Base-by-base conservation (phyloP, 2,329 filamentous ascomycete genomes). In the Fusarium drepaniforme region DNA sequence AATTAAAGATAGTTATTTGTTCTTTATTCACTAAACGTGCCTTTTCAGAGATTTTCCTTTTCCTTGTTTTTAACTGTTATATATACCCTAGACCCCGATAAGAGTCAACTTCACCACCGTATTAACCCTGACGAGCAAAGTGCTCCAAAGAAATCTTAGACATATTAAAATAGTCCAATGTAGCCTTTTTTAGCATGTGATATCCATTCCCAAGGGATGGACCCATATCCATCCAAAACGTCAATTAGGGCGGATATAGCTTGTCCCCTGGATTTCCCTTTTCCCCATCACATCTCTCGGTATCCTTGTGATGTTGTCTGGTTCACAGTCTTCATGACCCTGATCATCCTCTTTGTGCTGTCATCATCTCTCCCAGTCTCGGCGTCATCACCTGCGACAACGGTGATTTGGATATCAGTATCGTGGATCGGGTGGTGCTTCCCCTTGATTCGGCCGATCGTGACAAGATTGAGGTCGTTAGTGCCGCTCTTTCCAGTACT, bases 341-440 rank as follows among this genome's bases (percentile, higher is more conserved):
- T 65, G 8, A 72, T 72, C 5, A 73, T 73, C 12, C 44, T 35
- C 23, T 51, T 69, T 1, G 70, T 73, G 18, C 70, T 72, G 18
- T 73, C 65, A 2, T 69, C 60, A 13, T 73, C 69, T 4, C 49
- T 64, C 5, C 23, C 57, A 15, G 64, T 69, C 2, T 66, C 69
- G 3, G 40, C 37, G 6, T 73, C 60, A 3, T 65, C 68, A 0
- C 65, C 68, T 2, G 21, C 60, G 8, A 28, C 33, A 9, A 61
- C 21, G 3, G 33, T 65, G 0, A 35, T 42, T 12, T 57, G 23
- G 5, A 68, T 23, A 25, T 60, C 37, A 1, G 23, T 38, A 1
- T 65, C 70, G 21, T 49, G 59, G 12, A 65, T 62, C 0, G 8
- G 56, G 21, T 72, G 56, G 5, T 68, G 57, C 3, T 66, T 73